Evolutionary conservation across 495 filamentous ascomycete species (phyloP).

Genomic region (Chaetomium tenue): DNA sequence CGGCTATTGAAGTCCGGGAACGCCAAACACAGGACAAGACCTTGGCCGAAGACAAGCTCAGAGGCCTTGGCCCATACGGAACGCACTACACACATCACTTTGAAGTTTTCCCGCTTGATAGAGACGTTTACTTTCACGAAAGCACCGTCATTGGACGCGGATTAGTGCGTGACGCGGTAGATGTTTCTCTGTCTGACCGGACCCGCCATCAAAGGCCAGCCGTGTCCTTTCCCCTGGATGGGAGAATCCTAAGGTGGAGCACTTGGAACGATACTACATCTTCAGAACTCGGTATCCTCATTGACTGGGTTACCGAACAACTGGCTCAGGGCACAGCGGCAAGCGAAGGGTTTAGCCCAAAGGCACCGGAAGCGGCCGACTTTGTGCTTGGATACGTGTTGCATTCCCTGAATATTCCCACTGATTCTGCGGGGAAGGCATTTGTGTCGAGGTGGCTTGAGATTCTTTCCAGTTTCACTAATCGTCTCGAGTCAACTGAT

Average conservation of each 20-base stretch:
- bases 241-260: conserved; percentile 60
- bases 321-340: conserved; percentile 22
- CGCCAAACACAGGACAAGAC: not conserved
- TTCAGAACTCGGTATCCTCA: conserved; percentile 61
- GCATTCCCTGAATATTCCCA: conserved; percentile 37
- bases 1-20: conserved; percentile 3
- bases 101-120: conserved; percentile 62
- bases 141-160: conserved; percentile 75
- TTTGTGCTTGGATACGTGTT: conserved; percentile 47
- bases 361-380: conserved; percentile 34
- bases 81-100: conserved; percentile 74
- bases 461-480: conserved; percentile 43
- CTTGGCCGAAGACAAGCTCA: conserved; percentile 43
- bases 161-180: conserved; percentile 55
- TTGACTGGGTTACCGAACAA: conserved; percentile 56
- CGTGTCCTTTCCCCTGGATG: conserved; percentile 46
- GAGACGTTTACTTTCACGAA: conserved; percentile 73
- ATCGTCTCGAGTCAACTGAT: conserved; percentile 35
- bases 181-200: conserved; percentile 31
- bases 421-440: conserved; percentile 31
- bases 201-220: conserved; percentile 32
- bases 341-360: conserved; percentile 6
- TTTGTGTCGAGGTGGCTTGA: conserved; percentile 49
- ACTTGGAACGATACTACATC: conserved; percentile 67
- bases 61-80: conserved; percentile 58